Evolutionary conservation across 768 basidiomycete genomes (phyloP), one percentile per base, ranked within the genome.

Genomic region (Crucibulum laeve): DNA sequence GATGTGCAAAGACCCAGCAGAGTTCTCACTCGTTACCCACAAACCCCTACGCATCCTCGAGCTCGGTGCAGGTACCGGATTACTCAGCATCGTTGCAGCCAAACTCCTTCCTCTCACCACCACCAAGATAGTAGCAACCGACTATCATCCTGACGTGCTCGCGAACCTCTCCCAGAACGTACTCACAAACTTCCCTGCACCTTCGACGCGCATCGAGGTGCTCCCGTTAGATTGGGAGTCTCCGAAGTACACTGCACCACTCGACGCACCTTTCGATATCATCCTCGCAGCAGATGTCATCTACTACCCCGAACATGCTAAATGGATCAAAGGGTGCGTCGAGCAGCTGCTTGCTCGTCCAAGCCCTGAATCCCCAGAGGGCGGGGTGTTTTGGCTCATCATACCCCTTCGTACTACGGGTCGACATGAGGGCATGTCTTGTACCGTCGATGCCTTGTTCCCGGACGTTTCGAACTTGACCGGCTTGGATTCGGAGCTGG

Each of bases 61-160:
- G 60, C 73, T 93, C n/a, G 89, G 90, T 4, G 86, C 87, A 0
- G 90, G 90, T 3, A 92, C 90, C 0, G 90, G 90, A 3, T 65
- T 91, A 43, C 71, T 91, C n/a, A 87, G 87, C 50, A 82, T 93
- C 49, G 70, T 77, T 8, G 65, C 72, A 1, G 76, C 79, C 1
- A 80, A 61, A 47, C 43, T 55, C 13, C 58, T 78, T 6, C 53
- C 43, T 3, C 43, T 47, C 5, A 51, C 60, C 0, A 43, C 53
- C 4, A 46, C 53, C 24, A 55, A 59, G 21, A 67, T 91, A 43
- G 61, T 82, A 17, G 84, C 87, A 11, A 89, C 86, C 6, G 90
- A 93, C 55, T 91, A 79, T 51, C 87, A 91, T 57, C 76, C 80
- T 0, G 71, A 73, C n/a, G 87, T 91, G 2, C 71, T 92, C 10